Conservation (phyloP, 2,329 filamentous ascomycete species). For the Metarhizium brunneum region DNA sequence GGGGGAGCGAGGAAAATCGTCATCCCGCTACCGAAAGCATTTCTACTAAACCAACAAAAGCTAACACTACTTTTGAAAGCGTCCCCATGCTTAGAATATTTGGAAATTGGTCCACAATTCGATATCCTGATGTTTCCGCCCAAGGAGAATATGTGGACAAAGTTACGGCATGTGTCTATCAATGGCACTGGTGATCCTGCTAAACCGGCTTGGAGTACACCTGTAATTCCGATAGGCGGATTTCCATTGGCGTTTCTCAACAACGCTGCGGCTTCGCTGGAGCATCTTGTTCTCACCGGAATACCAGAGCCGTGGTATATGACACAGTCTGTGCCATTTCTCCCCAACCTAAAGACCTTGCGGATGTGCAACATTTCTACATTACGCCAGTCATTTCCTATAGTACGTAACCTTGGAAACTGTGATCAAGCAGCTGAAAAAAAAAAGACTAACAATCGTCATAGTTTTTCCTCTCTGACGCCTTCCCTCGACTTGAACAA, state of each 20-base stretch:
- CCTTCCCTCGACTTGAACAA: conserved; percentile 20
- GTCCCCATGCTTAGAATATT: conserved; percentile 16
- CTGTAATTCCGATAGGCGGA: conserved; percentile 3
- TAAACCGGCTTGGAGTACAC: conserved; percentile 6
- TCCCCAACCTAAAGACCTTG: conserved; percentile 21
- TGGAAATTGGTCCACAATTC: conserved; percentile 14
- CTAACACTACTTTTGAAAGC: conserved; percentile 17
- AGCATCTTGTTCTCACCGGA: conserved; percentile 14
- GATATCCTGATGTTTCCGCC: conserved; percentile 4
- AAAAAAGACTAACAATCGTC: background rate
- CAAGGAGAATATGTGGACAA: conserved; percentile 4
- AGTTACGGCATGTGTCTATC: conserved; percentile 8
- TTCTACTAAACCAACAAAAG: conserved; percentile 21
- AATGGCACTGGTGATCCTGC: conserved; percentile 4
- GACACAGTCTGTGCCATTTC: conserved; percentile 6
- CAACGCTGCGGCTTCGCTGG: conserved; percentile 9
- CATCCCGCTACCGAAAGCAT: conserved; percentile 16
- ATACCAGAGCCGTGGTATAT: conserved; percentile 12
- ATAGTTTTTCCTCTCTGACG: conserved; percentile 13
- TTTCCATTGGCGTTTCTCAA: conserved; percentile 9
- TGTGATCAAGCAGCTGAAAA: too few relatives aligned
- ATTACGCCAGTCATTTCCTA: background rate
- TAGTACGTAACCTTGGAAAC: conserved; percentile 1
- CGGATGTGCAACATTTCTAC: conserved; percentile 14
- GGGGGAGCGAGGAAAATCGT: conserved; percentile 18